Evolutionary conservation across 2,329 filamentous ascomycete species (phyloP).

Genomic region (Nigrospora sphaerica): DNA sequence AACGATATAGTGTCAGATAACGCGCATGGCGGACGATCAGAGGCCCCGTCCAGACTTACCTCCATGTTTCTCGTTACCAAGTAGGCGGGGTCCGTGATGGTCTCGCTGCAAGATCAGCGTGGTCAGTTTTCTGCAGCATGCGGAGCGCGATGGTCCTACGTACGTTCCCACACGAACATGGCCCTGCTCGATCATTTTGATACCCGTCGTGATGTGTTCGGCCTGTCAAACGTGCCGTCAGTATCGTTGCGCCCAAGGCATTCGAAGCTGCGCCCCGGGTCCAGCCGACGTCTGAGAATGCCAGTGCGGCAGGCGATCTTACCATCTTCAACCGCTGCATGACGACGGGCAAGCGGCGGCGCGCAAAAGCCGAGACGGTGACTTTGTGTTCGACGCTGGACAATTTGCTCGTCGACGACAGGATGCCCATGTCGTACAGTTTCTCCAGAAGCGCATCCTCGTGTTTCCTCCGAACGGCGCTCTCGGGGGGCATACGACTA

Average conservation of each 20-base stretch:
- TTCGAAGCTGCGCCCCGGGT: too few relatives aligned
- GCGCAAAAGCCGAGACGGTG: constrained; percentile 82
- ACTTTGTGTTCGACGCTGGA: constrained; percentile 81
- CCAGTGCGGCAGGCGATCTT: too few relatives aligned
- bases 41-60: constrained; percentile 4
- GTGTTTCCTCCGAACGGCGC: constrained; percentile 71
- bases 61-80: constrained; percentile 85
- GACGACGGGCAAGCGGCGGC: constrained; percentile 76
- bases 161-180: constrained; percentile 49
- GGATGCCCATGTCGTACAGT: constrained; percentile 84
- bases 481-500: constrained; percentile 72
- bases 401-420: constrained; percentile 69
- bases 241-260: too few relatives aligned
- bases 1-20: too few relatives aligned
- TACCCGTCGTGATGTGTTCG: constrained; percentile 77
- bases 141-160: too few relatives aligned
- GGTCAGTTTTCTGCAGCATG: too few relatives aligned
- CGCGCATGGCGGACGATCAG: neutral
- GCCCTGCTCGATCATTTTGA: constrained; percentile 86
- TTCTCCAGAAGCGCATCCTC: constrained; percentile 87
- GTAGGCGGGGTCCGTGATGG: constrained; percentile 84
- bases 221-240: constrained; percentile 29
- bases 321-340: constrained; percentile 84
- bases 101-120: constrained; percentile 54
- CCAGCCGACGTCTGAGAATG: too few relatives aligned